Base-by-base conservation (phyloP, 768 basidiomycete genomes). In the Sarcodon aspratus region DNA sequence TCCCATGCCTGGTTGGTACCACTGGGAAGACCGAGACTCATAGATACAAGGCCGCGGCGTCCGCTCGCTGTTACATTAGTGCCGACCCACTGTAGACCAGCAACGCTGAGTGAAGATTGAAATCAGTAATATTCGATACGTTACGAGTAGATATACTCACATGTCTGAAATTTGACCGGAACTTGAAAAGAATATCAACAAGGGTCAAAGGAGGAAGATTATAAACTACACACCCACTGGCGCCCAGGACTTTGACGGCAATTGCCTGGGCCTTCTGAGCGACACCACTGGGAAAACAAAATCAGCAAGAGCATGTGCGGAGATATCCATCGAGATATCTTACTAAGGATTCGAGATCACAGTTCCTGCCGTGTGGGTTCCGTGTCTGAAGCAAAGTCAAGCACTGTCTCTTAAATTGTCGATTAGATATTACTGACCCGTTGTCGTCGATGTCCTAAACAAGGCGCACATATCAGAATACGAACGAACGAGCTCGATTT, bases 321-420 rank as follows among this genome's bases (percentile, higher is more conserved):
- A 7, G 10, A 40, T 15, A 10, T 15, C n/a, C 5, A 40, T 40
- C 5, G n/a, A n/a, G n/a, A n/a, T n/a, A n/a, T n/a, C n/a, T 27
- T 91, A 92, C 57, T 87, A 95, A 64, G 80, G 84, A 55, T 69
- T 66, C 7, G 85, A 87, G 27, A 79, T 92, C 55, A 93, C 89
- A 21, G 90, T 95, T 48, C 89, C 89, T 45, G 89, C 89, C 54
- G 86, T 89, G 62, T 90, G 88, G 27, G 82, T 73, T 33, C 91
- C 92, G 57, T 95, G 92, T 52, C 92, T 92, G 62, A 93, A 93
- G 45, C 79, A 85, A 27, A 27, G 21, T 27, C 2, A 73, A 56
- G 93, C 90, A 87, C 53, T 15, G 40, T 5, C 15, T n/a, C 40
- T 27, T 17, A 15, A 15, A 27, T 27, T n/a, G 15, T 13, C 9